Conservation (phyloP, 228 moss, liverwort and hornwort genomes). For the Sphagnum fallax region DNA sequence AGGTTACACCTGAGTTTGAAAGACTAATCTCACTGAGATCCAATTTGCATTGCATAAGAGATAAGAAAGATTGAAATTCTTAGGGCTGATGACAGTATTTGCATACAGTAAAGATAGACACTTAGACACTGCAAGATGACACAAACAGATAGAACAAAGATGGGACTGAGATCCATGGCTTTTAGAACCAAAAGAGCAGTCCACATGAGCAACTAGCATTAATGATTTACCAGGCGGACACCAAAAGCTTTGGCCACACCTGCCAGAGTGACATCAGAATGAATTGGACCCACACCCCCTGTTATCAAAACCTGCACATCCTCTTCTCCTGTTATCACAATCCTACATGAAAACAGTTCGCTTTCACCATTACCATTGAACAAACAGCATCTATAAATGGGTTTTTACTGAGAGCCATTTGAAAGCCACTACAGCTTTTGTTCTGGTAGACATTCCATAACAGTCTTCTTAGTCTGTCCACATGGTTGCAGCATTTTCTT, state of each 20-base stretch:
- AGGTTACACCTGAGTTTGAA: too few relatives aligned
- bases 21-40: too few relatives aligned
- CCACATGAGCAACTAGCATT: too few relatives aligned
- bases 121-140: not conserved
- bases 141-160: not conserved
- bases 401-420: not conserved
- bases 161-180: not conserved
- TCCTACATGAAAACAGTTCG: not conserved
- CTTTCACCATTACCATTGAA: not conserved
- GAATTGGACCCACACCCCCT: constrained; percentile 28
- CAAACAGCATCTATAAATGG: not conserved
- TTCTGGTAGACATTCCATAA: too few relatives aligned
- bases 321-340: not conserved
- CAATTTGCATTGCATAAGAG: too few relatives aligned
- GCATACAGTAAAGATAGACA: too few relatives aligned
- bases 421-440: not conserved
- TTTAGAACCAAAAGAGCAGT: not conserved
- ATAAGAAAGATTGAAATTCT: too few relatives aligned
- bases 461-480: too few relatives aligned
- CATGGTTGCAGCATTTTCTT: too few relatives aligned
- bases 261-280: constrained; percentile 29
- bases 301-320: constrained; percentile 21
- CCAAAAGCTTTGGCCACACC: constrained; percentile 37
- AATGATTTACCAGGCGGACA: constrained; percentile 18
- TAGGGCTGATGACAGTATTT: too few relatives aligned